These are phyloP conservation scores for Yamadazyma diddensiae DNA, from an alignment of 1,139 yeast genomes.

Conservation along the genomic window DNA sequence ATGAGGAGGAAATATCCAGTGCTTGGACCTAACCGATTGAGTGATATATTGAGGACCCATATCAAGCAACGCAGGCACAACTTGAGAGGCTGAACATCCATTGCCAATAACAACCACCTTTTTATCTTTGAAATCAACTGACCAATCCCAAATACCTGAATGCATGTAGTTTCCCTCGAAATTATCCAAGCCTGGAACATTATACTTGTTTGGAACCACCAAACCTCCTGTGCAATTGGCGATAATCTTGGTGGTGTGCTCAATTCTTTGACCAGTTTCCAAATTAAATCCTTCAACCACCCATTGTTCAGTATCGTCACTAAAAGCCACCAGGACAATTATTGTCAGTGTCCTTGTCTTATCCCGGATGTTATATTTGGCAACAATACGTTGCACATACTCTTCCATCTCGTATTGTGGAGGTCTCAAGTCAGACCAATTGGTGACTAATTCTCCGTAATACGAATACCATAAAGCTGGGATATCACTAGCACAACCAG, in stretches of 20 bases:
- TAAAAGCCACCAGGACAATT: slow-evolving; percentile 27
- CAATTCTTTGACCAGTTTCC: slow-evolving; percentile 27
- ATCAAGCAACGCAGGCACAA: slow-evolving; percentile 33
- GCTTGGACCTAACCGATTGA: slow-evolving; percentile 38
- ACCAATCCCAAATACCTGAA: slow-evolving; percentile 47
- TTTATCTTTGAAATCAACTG: slow-evolving; percentile 32
- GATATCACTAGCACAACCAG: slow-evolving; percentile 53
- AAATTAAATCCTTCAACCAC: slow-evolving; percentile 29
- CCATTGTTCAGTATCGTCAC: slow-evolving; percentile 38
- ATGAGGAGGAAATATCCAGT: slow-evolving; percentile 40
- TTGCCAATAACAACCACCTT: slow-evolving; percentile 40
- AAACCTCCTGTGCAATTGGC: slow-evolving; percentile 38
- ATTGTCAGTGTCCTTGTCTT: slow-evolving; percentile 29
- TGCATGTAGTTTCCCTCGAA: slow-evolving; percentile 48
- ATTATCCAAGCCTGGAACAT: slow-evolving; percentile 35
- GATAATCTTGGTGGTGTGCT: slow-evolving; percentile 30
- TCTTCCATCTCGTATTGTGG: slow-evolving; percentile 49
- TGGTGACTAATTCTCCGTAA: slow-evolving; percentile 36
- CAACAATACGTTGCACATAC: slow-evolving; percentile 39
- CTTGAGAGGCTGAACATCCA: slow-evolving; percentile 46
- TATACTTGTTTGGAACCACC: slow-evolving; percentile 31
- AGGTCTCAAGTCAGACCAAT: slow-evolving; percentile 47
- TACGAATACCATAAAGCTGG: slow-evolving; percentile 50
- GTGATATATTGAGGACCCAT: slow-evolving; percentile 27
- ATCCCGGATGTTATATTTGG: slow-evolving; percentile 29